Evolutionary conservation across 306 rosid species (phyloP).

Genomic region (Delonix regia): DNA sequence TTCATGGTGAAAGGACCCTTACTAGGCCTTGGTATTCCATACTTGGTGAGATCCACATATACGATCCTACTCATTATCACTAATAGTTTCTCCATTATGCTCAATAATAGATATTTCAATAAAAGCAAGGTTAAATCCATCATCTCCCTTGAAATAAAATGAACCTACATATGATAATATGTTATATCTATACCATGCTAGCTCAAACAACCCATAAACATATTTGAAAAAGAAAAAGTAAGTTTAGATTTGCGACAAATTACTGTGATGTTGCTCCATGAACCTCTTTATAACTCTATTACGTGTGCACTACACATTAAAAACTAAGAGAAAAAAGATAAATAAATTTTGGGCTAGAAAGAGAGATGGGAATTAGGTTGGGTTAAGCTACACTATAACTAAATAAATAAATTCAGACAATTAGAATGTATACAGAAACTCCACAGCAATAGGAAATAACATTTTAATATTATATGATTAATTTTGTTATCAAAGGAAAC

Average conservation of each 20-base stretch:
- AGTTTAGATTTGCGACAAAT: background rate
- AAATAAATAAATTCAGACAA: constrained; percentile 8
- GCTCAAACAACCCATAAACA: background rate
- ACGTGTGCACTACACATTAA: constrained; percentile 32
- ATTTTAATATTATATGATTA: background rate
- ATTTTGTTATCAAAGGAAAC: background rate
- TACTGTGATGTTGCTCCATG: constrained; percentile 33
- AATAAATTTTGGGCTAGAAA: constrained; percentile 6
- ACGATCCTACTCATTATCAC: too few species aligned
- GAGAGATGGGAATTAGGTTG: constrained; percentile 12
- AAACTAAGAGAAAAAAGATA: background rate
- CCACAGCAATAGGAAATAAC: background rate
- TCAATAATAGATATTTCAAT: constrained; percentile 29
- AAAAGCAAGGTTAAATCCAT: constrained; percentile 40
- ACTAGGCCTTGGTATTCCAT: too few species aligned
- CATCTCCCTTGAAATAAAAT: constrained; percentile 66
- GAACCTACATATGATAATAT: constrained; percentile 44
- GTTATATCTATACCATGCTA: background rate
- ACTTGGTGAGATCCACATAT: too few species aligned
- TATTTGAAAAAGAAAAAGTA: background rate
- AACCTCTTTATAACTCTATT: constrained; percentile 7
- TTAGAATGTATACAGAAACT: background rate
- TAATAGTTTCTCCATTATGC: background rate
- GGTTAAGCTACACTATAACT: constrained; percentile 7
- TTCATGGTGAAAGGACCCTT: too few species aligned